These are phyloP conservation scores for Cucurbita pepo DNA, from an alignment of 306 rosid genomes.

Conservation along the genomic window DNA sequence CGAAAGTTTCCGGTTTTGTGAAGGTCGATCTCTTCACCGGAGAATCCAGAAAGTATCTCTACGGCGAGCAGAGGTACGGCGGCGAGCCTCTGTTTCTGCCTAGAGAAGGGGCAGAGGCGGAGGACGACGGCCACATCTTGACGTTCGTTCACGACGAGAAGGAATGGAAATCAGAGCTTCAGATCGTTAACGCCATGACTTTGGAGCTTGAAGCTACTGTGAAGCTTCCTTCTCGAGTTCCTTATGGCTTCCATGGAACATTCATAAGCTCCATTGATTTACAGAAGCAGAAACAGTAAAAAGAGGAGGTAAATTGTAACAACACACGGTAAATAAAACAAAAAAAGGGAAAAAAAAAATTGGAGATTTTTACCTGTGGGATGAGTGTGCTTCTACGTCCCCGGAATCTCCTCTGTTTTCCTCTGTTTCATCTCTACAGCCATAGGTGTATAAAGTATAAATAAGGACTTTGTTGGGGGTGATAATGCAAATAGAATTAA, in stretches of 20 bases:
- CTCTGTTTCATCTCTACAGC: too few relatives aligned
- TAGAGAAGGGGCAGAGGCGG: conserved; percentile 19
- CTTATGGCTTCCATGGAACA: conserved; percentile 93
- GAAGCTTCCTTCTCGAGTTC: conserved; percentile 78
- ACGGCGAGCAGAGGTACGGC: conserved; percentile 52
- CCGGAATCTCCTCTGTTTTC: conserved; percentile 47
- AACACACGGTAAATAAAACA: not conserved
- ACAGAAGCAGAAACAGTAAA: conserved; percentile 30
- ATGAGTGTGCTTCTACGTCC: conserved; percentile 38
- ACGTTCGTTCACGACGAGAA: conserved; percentile 82
- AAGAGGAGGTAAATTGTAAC: not conserved
- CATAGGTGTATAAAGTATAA: not conserved
- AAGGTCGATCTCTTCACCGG: conserved; percentile 62
- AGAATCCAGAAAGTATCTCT: conserved; percentile 30
- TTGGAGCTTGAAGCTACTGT: conserved; percentile 60
- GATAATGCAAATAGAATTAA: not conserved
- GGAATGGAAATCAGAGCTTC: conserved; percentile 67
- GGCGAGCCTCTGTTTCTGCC: conserved; percentile 94
- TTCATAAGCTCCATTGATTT: conserved; percentile 52
- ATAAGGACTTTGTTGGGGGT: conserved; percentile 1
- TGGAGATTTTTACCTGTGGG: conserved; percentile 65
- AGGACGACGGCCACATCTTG: conserved; percentile 67
- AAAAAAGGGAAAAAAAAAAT: not conserved
- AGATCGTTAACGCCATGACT: conserved; percentile 54
- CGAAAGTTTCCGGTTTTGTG: conserved; percentile 83